Evolutionary conservation across 257 asterid species (phyloP).

Genomic region (Scutellaria barbata): DNA sequence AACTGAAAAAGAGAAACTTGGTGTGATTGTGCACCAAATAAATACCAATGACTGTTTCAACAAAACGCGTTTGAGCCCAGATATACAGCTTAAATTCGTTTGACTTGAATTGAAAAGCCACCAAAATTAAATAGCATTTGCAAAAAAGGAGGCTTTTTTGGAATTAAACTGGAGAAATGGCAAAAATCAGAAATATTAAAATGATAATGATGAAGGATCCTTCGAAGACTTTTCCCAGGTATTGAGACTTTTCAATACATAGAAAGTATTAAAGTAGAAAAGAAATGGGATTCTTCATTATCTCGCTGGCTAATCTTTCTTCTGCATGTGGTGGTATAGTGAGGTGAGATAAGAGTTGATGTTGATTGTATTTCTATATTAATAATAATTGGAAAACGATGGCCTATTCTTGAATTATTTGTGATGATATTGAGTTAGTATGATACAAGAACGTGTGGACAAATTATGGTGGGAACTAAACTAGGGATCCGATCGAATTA

Average conservation of each 20-base stretch:
- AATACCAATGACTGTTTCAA: slow-evolving; percentile 43
- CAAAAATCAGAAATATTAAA: too few species aligned
- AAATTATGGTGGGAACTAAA: slow-evolving; percentile 29
- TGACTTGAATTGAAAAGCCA: slow-evolving; percentile 20
- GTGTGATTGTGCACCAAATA: slow-evolving; percentile 37
- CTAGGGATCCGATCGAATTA: background rate
- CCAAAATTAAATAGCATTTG: background rate
- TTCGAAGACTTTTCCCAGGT: slow-evolving; percentile 39
- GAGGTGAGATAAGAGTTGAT: slow-evolving; percentile 12
- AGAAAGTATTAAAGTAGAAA: background rate
- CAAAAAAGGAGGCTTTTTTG: slow-evolving; percentile 6
- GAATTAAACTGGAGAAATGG: background rate
- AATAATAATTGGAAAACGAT: slow-evolving; percentile 2
- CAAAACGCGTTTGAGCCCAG: slow-evolving; percentile 41
- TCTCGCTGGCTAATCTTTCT: slow-evolving; percentile 31
- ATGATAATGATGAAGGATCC: background rate
- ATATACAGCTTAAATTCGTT: background rate
- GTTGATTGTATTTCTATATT: slow-evolving; percentile 20
- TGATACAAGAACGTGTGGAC: slow-evolving; percentile 39
- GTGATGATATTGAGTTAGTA: slow-evolving; percentile 32
- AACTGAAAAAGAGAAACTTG: slow-evolving; percentile 29
- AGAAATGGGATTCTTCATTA: background rate
- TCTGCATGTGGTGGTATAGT: slow-evolving; percentile 35
- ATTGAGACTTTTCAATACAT: slow-evolving; percentile 34
- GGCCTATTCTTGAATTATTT: background rate